Evolutionary conservation across 148 eudicot genomes (phyloP).

Genomic region (Nepenthes gracilis): DNA sequence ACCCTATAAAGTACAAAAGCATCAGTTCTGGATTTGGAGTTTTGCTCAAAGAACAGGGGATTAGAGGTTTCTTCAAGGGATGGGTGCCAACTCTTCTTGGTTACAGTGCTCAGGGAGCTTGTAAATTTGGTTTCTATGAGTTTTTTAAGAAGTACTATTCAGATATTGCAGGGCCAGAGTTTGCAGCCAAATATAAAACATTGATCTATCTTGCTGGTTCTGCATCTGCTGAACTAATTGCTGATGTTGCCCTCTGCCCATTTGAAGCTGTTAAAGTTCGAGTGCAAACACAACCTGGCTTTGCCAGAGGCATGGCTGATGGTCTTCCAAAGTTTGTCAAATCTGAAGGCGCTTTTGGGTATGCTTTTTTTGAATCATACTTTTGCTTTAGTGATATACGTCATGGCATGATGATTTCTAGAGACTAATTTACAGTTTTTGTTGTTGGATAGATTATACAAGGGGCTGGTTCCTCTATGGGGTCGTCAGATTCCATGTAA

Average conservation of each 20-base stretch:
- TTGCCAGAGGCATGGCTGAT: conserved; percentile 71
- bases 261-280: conserved; percentile 91
- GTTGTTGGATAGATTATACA: conserved; percentile 49
- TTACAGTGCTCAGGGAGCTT: conserved; percentile 96
- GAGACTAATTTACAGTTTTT: not conserved
- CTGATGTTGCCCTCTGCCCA: conserved; percentile 89
- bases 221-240: conserved; percentile 89
- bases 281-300: conserved; percentile 95
- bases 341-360: conserved; percentile 50
- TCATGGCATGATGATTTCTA: too few species aligned
- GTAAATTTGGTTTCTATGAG: conserved; percentile 90
- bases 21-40: conserved; percentile 78
- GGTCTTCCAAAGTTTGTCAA: conserved; percentile 66
- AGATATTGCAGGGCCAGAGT: conserved; percentile 82
- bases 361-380: not conserved
- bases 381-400: not conserved
- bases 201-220: conserved; percentile 92
- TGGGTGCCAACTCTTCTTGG: conserved; percentile 92
- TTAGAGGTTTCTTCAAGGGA: conserved; percentile 77
- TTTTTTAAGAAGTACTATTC: conserved; percentile 90
- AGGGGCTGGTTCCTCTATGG: conserved; percentile 72
- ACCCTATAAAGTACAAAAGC: conserved; percentile 85
- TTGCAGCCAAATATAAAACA: conserved; percentile 82
- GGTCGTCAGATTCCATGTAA: conserved; percentile 88
- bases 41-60: conserved; percentile 76